Evolutionary conservation across 2,329 filamentous ascomycete genomes (phyloP).

Genomic region (Talaromyces atroroseus): DNA sequence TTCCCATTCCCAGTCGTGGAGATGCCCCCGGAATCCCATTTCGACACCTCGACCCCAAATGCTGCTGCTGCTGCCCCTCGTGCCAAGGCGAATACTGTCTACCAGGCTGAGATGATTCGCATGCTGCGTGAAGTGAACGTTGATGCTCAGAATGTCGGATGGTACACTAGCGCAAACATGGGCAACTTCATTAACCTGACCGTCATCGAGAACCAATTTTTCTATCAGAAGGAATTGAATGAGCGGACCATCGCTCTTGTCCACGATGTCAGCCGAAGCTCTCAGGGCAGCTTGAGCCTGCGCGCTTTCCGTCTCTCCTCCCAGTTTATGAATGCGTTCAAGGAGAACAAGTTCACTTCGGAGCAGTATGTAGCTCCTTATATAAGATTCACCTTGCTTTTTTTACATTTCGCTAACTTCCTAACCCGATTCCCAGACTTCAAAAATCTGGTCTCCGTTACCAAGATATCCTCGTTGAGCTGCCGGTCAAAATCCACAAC

Average conservation of each 20-base stretch:
- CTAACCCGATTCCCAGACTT: conserved; percentile 54
- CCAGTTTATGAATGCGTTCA: conserved; percentile 82
- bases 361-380: conserved; percentile 64
- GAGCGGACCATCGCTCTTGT: conserved; percentile 83
- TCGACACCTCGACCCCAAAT: conserved; percentile 62
- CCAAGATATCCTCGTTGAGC: conserved; percentile 87
- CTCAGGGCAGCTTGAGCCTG: conserved; percentile 82
- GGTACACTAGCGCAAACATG: conserved; percentile 98
- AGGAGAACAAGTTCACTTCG: conserved; percentile 95
- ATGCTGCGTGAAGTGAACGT: conserved; percentile 96
- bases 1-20: conserved; percentile 91
- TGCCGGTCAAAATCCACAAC: conserved; percentile 89
- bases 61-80: conserved; percentile 82
- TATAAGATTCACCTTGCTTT: neutral
- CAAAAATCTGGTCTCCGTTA: conserved; percentile 92
- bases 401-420: conserved; percentile 15
- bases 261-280: conserved; percentile 91
- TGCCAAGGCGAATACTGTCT: conserved; percentile 79
- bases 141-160: conserved; percentile 94
- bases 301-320: conserved; percentile 87
- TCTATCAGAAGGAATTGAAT: conserved; percentile 90
- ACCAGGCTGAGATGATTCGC: conserved; percentile 96
- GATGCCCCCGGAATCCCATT: conserved; percentile 63
- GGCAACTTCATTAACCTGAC: conserved; percentile 94
- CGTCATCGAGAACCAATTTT: conserved; percentile 96